These are phyloP conservation scores for Erodium texanum DNA, from an alignment of 441 rosid species.

Conservation along the genomic window DNA sequence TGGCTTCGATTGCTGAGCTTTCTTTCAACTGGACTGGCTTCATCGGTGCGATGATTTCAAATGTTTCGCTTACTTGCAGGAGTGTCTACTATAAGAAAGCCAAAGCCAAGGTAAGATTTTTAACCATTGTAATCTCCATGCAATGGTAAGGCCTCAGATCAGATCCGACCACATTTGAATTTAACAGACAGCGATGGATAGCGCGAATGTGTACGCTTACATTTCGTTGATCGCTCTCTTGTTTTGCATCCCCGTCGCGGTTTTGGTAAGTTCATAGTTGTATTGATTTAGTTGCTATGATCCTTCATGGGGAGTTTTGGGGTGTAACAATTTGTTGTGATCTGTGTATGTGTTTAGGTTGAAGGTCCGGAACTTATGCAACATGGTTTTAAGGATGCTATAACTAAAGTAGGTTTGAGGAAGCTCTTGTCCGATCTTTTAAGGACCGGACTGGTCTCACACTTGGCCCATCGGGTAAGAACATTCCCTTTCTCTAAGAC, in stretches of 20 bases:
- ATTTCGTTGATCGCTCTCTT: constrained; percentile 48
- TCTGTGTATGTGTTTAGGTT: constrained; percentile 22
- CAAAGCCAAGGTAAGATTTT: neutral
- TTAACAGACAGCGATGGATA: constrained; percentile 59
- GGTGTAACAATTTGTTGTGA: neutral
- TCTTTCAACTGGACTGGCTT: neutral
- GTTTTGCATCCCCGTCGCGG: constrained; percentile 52
- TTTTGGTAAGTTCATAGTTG: constrained; percentile 31
- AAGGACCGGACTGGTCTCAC: constrained; percentile 60
- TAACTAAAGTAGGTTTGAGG: constrained; percentile 46
- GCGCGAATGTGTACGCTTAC: constrained; percentile 55
- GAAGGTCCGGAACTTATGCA: constrained; percentile 58
- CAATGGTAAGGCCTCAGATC: too few species aligned
- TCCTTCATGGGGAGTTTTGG: neutral
- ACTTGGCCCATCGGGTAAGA: constrained; percentile 52
- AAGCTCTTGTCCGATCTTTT: constrained; percentile 50
- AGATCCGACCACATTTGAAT: neutral
- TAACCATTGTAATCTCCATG: too few species aligned
- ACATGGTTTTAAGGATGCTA: constrained; percentile 44
- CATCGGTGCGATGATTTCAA: neutral
- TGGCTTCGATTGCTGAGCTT: neutral
- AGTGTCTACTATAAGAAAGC: neutral
- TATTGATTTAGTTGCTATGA: too few species aligned
- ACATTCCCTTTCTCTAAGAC: too few species aligned
- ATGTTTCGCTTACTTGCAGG: neutral